phyloP scores from a whole-genome alignment of 2,329 filamentous ascomycete species.

The Leptosphaerulina australis region DNA sequence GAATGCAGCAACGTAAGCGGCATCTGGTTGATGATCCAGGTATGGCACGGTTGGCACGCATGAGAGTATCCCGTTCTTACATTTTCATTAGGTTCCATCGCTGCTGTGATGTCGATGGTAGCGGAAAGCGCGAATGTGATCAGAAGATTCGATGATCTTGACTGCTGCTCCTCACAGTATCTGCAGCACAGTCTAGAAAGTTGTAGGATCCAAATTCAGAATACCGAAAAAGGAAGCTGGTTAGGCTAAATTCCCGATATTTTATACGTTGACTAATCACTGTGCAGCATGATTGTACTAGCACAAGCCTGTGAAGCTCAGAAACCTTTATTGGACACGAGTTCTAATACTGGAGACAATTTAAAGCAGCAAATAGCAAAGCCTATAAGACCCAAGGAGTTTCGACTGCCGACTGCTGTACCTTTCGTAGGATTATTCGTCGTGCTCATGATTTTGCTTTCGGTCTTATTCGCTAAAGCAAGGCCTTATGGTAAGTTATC shows the following conservation, averaged over 20 bases:
- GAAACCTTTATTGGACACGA: not conserved
- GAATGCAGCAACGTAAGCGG: not conserved
- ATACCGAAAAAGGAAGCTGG: no score
- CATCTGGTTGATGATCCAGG: not conserved
- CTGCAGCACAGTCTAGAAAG: constrained; percentile 17
- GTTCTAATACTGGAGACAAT: constrained; percentile 3
- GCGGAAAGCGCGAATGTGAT: constrained; percentile 28
- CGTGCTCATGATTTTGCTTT: not conserved
- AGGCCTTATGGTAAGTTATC: not conserved
- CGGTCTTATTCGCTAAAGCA: not conserved
- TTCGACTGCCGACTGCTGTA: not conserved
- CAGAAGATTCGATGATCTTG: constrained; percentile 21
- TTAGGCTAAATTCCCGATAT: no score
- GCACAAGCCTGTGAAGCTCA: no score
- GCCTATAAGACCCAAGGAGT: not conserved
- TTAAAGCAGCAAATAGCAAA: not conserved
- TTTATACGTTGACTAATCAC: no score
- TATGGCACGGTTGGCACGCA: not conserved
- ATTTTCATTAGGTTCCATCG: constrained; percentile 37
- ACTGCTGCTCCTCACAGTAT: constrained; percentile 21
- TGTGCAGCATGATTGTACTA: no score
- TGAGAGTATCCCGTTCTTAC: constrained; percentile 18
- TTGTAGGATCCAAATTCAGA: constrained; percentile 15
- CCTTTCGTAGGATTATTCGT: not conserved
- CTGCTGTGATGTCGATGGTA: constrained; percentile 40